Evolutionary conservation across 1,284 basidiomycete genomes (phyloP).

Genomic region (Lignosus rhinocerotis): DNA sequence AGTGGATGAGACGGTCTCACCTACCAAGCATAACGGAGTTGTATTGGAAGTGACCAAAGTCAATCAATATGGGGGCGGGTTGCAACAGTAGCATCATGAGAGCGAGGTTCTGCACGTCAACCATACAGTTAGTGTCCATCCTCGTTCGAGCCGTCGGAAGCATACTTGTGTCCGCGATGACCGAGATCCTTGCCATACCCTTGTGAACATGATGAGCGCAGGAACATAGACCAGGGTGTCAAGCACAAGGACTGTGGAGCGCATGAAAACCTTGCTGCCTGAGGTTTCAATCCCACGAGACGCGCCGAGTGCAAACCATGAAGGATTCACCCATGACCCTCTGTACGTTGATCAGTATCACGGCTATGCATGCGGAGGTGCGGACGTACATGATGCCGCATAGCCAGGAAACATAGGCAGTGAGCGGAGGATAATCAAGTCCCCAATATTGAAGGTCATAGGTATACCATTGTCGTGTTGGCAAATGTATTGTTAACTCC

Average conservation of each 20-base stretch:
- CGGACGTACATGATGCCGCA: constrained; percentile 58
- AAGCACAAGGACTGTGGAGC: constrained; percentile 68
- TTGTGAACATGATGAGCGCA: constrained; percentile 64
- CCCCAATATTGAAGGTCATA: constrained; percentile 92
- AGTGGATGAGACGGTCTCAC: constrained; percentile 18
- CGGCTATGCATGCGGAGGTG: too few relatives aligned
- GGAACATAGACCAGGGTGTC: constrained; percentile 80
- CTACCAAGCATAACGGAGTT: constrained; percentile 87
- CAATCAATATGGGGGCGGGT: constrained; percentile 82
- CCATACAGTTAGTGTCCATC: background rate
- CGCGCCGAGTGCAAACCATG: constrained; percentile 72
- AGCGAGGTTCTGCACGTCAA: constrained; percentile 58
- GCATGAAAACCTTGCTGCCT: constrained; percentile 77
- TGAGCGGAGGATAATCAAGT: constrained; percentile 90
- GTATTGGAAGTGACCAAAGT: constrained; percentile 94
- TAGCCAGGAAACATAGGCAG: constrained; percentile 84
- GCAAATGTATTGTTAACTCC: constrained; percentile 82
- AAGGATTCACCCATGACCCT: constrained; percentile 65
- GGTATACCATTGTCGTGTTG: constrained; percentile 77
- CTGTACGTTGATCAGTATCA: constrained; percentile 37
- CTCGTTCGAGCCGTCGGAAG: background rate
- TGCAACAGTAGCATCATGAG: constrained; percentile 78
- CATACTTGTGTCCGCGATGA: constrained; percentile 73
- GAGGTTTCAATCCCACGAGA: constrained; percentile 80
- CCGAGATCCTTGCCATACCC: constrained; percentile 62